phyloP scores from a whole-genome alignment of 768 basidiomycete genomes.

The Mycena latifolia region DNA sequence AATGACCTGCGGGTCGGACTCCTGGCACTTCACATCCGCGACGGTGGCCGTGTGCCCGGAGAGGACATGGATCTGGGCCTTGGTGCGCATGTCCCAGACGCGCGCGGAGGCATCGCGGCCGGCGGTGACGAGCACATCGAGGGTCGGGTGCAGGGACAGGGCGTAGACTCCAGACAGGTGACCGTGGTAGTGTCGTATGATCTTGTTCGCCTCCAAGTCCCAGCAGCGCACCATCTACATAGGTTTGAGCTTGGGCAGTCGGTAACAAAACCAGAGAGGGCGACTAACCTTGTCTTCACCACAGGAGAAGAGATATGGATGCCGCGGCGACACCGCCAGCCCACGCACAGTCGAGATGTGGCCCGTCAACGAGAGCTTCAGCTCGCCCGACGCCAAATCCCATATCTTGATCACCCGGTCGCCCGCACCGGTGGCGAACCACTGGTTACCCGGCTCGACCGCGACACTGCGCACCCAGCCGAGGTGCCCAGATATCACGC shows the following conservation, averaged over 20 bases:
- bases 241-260: background rate
- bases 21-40: conserved; percentile 96
- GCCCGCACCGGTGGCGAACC: conserved; percentile 98
- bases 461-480: conserved; percentile 98
- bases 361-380: conserved; percentile 96
- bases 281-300: conserved; percentile 92
- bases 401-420: conserved; percentile 99
- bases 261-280: background rate
- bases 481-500: conserved; percentile 97
- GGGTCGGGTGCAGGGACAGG: conserved; percentile 92
- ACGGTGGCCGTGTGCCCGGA: conserved; percentile 96
- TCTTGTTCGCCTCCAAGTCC: conserved; percentile 99
- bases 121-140: conserved; percentile 94
- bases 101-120: conserved; percentile 97
- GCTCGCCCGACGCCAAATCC: conserved; percentile 97
- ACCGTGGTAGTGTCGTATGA: conserved; percentile 98
- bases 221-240: conserved; percentile 99
- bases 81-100: conserved; percentile 99
- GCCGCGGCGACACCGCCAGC: conserved; percentile 90
- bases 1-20: conserved; percentile 97
- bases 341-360: conserved; percentile 98
- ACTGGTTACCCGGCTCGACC: conserved; percentile 97
- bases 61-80: conserved; percentile 94
- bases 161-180: conserved; percentile 98
- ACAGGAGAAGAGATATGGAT: conserved; percentile 97